Evolutionary conservation across 2,329 filamentous ascomycete genomes (phyloP).

Genomic region (Metarhizium rileyi): DNA sequence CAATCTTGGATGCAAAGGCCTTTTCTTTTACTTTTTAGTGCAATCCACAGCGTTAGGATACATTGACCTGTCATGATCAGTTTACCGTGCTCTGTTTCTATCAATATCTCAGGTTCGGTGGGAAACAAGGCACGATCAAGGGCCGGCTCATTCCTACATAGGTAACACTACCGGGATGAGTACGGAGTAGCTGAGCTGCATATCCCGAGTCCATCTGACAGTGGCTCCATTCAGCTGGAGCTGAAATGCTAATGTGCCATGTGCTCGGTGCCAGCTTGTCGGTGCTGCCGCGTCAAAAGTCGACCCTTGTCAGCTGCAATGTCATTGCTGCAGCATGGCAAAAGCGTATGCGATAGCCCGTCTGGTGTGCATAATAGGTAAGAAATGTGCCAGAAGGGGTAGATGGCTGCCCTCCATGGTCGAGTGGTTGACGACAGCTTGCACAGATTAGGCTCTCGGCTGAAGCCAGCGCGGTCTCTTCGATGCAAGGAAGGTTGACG

Average conservation of each 20-base stretch:
- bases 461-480: not conserved
- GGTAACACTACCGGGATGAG: not conserved
- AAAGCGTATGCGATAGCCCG: not conserved
- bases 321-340: not conserved
- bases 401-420: not conserved
- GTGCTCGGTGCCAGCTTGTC: not conserved
- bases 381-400: not conserved
- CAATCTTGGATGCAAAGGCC: not conserved
- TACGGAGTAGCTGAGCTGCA: not conserved
- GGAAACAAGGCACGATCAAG: not conserved
- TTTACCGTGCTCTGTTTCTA: too few species aligned
- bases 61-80: not conserved
- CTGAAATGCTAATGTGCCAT: too few species aligned
- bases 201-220: not conserved
- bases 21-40: not conserved
- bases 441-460: not conserved
- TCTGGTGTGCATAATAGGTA: not conserved
- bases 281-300: not conserved
- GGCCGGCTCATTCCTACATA: not conserved
- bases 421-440: not conserved
- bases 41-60: not conserved
- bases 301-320: not conserved
- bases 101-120: not conserved
- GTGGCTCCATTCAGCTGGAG: not conserved
- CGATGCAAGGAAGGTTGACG: not conserved